phyloP scores from a whole-genome alignment of 2,329 filamentous ascomycete genomes.

The Fusarium newnesense region DNA sequence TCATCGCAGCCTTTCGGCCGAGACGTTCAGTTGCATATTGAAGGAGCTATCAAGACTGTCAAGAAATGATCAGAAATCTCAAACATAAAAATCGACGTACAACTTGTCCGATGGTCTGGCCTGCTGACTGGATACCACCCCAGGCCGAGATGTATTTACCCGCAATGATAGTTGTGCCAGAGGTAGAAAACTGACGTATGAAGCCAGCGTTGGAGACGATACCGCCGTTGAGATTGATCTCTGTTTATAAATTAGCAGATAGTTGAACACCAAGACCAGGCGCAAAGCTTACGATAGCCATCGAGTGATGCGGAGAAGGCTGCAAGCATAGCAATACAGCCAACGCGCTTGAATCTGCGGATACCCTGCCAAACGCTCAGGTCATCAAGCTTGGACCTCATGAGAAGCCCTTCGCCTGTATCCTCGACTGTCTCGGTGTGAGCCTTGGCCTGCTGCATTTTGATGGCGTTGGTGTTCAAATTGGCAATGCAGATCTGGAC shows the following conservation, averaged over 20 bases:
- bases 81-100: neutral
- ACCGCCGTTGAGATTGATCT: neutral
- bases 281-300: neutral
- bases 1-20: neutral
- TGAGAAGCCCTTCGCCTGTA: neutral
- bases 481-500: neutral
- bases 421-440: neutral
- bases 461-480: neutral
- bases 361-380: neutral
- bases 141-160: neutral
- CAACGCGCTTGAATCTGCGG: neutral
- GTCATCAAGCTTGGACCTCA: neutral
- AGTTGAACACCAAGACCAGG: fast-evolving
- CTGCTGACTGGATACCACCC: neutral
- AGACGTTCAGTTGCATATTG: neutral
- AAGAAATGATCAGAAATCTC: fast-evolving
- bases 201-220: neutral
- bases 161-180: neutral
- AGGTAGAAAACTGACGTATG: neutral
- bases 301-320: neutral
- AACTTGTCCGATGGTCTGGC: neutral
- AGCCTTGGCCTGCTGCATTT: neutral
- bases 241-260: neutral
- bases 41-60: neutral
- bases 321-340: neutral